Evolutionary conservation across 2,329 filamentous ascomycete species (phyloP).

Genomic region (Boeremia lycopersici): DNA sequence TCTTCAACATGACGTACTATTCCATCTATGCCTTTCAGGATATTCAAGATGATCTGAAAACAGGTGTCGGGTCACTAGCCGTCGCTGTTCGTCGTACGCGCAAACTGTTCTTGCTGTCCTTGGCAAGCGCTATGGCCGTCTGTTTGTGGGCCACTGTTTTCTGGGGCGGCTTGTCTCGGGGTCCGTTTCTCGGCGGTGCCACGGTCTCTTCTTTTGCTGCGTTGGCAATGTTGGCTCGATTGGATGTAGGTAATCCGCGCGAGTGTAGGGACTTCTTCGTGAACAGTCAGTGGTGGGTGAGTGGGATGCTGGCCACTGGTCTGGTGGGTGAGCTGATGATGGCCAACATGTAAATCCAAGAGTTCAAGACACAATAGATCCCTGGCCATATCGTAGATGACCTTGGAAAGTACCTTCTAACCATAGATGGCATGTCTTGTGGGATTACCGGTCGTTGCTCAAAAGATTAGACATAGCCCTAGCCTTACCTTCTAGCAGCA

Average conservation of each 20-base stretch:
- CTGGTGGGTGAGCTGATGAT: background rate
- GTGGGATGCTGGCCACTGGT: background rate
- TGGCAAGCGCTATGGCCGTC: background rate
- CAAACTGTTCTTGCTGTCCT: background rate
- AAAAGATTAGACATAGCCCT: too few species aligned
- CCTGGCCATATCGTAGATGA: too few species aligned
- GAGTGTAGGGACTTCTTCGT: background rate
- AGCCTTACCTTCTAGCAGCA: too few species aligned
- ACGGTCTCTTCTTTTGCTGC: background rate
- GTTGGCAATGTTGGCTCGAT: background rate
- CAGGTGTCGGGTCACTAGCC: constrained; percentile 28
- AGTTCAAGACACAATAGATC: too few species aligned
- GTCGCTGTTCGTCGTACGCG: constrained; percentile 11
- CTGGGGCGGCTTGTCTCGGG: background rate
- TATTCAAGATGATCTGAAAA: constrained; percentile 43
- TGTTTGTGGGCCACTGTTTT: background rate
- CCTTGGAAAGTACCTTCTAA: too few species aligned
- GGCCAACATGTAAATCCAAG: background rate
- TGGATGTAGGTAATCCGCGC: background rate
- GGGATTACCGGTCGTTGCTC: too few species aligned
- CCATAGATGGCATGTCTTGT: too few species aligned
- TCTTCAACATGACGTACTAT: constrained; percentile 31
- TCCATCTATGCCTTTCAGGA: constrained; percentile 49
- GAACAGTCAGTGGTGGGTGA: background rate
- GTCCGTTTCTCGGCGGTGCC: background rate